Evolutionary conservation across 495 filamentous ascomycete species (phyloP).

Genomic region (Beverwykella pulmonaria): DNA sequence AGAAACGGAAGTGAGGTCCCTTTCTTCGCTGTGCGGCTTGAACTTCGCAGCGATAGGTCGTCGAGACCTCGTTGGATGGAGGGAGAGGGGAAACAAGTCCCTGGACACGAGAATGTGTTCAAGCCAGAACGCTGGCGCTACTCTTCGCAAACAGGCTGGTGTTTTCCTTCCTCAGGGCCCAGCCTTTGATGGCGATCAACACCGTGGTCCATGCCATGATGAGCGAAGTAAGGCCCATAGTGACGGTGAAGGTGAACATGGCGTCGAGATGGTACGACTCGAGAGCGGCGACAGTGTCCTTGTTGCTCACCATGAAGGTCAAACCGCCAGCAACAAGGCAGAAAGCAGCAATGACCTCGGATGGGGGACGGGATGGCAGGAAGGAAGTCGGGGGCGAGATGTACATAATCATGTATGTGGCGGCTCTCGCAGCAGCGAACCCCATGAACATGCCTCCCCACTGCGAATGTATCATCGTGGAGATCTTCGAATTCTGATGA

Average conservation of each 20-base stretch:
- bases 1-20: not conserved
- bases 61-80: conserved; percentile 14
- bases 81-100: too few species aligned
- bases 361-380: conserved; percentile 86
- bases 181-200: conserved; percentile 84
- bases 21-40: not conserved
- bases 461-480: conserved; percentile 90
- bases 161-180: conserved; percentile 69
- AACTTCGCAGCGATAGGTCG: not conserved
- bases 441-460: conserved; percentile 89
- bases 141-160: conserved; percentile 16
- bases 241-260: conserved; percentile 94
- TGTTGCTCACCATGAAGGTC: conserved; percentile 88
- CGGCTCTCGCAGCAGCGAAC: conserved; percentile 72
- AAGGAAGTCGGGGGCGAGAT: conserved; percentile 80
- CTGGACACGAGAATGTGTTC: not conserved
- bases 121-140: conserved; percentile 32
- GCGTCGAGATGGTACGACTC: conserved; percentile 72
- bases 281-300: conserved; percentile 75
- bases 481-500: conserved; percentile 80
- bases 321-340: conserved; percentile 85
- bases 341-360: conserved; percentile 82
- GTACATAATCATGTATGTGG: conserved; percentile 81
- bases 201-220: conserved; percentile 84
- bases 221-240: conserved; percentile 79